Evolutionary conservation across 805 yeast species (phyloP).

Genomic region (Teunomyces panamensis): DNA sequence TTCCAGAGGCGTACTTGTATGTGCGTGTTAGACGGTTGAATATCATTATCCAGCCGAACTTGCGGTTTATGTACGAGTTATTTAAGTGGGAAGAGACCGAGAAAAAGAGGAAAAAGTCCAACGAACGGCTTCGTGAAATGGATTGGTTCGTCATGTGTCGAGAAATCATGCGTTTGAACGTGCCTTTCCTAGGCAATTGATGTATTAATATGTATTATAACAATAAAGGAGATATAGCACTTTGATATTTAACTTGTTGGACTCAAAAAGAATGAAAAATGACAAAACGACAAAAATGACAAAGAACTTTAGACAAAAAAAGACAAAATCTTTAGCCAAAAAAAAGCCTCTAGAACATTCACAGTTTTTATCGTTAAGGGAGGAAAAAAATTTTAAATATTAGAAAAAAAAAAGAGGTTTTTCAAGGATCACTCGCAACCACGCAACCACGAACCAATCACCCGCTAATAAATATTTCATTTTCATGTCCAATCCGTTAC

Average conservation of each 20-base stretch:
- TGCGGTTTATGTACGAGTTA: conserved; percentile 87
- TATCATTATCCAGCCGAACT: conserved; percentile 90
- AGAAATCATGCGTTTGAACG: conserved; percentile 75
- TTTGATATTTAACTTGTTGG: no score
- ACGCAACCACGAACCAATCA: background rate
- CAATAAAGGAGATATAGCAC: no score
- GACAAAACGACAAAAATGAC: background rate
- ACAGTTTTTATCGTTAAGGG: background rate
- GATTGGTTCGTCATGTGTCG: conserved; percentile 90
- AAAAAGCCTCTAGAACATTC: background rate
- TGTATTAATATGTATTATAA: conserved; percentile 3
- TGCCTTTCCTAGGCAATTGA: conserved; percentile 49
- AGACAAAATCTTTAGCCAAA: background rate
- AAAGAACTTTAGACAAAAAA: no score
- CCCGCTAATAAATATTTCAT: background rate
- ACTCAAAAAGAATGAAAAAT: background rate
- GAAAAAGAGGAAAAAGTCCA: conserved; percentile 10
- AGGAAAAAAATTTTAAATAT: conserved; percentile 1
- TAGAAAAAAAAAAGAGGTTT: background rate
- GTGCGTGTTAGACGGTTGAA: conserved; percentile 89
- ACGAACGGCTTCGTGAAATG: conserved; percentile 50
- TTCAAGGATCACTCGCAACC: conserved; percentile 2
- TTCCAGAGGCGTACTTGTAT: conserved; percentile 78
- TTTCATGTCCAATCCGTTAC: conserved; percentile 17
- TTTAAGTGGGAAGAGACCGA: conserved; percentile 51